phyloP scores from a whole-genome alignment of 2,329 filamentous ascomycete species.

The Exophiala sp. region DNA sequence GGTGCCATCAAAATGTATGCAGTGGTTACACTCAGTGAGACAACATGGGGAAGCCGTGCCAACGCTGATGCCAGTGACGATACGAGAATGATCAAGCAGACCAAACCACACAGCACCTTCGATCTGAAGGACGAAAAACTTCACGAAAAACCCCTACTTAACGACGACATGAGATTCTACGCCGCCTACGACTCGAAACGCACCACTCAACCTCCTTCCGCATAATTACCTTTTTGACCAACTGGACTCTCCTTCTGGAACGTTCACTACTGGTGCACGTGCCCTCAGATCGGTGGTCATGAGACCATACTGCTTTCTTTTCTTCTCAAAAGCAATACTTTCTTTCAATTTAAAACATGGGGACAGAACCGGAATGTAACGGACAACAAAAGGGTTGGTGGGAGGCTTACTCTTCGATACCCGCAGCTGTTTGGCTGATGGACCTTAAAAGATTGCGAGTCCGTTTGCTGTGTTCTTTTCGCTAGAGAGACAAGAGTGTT shows the following conservation, averaged over 20 bases:
- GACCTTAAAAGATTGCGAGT: too few species aligned
- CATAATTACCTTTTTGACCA: constrained; percentile 5
- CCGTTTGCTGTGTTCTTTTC: not conserved
- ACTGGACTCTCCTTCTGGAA: not conserved
- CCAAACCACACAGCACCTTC: constrained; percentile 11
- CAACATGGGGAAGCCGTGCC: constrained; percentile 90
- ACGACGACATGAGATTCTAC: constrained; percentile 20
- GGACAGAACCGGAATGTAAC: constrained; percentile 10
- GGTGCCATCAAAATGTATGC: constrained; percentile 90
- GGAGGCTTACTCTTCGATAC: constrained; percentile 18
- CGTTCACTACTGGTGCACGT: not conserved
- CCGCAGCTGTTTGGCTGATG: too few species aligned
- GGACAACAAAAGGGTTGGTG: constrained; percentile 8
- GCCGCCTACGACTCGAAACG: constrained; percentile 20
- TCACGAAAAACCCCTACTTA: constrained; percentile 19
- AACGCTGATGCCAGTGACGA: constrained; percentile 83
- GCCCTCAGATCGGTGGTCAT: constrained; percentile 3
- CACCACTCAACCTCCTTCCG: constrained; percentile 14
- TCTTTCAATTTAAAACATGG: constrained; percentile 1
- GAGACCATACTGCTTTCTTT: constrained; percentile 4
- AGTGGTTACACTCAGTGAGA: constrained; percentile 78
- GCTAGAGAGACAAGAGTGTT: not conserved
- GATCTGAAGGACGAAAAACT: constrained; percentile 17
- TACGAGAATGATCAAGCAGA: constrained; percentile 56
- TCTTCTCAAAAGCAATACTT: constrained; percentile 7